These are phyloP conservation scores for Suillus clintonianus DNA, from an alignment of 768 basidiomycete species.

Conservation along the genomic window DNA sequence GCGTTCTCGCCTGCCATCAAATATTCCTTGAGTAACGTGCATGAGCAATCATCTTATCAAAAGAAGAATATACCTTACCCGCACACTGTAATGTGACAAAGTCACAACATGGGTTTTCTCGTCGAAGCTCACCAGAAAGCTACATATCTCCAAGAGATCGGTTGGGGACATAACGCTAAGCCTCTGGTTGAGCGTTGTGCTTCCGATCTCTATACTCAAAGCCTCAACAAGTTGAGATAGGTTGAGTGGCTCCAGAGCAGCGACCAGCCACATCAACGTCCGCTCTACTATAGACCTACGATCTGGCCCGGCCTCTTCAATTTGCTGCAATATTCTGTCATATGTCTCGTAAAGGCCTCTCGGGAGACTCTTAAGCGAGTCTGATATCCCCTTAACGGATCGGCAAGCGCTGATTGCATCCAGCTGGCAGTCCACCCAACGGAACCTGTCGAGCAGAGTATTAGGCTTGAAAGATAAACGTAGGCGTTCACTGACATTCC, in stretches of 20 bases:
- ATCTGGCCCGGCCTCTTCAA: slow-evolving; percentile 3
- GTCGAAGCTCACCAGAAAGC: slow-evolving; percentile 17
- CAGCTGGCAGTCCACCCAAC: slow-evolving; percentile 24
- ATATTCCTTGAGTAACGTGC: neutral
- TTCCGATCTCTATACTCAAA: slow-evolving; percentile 11
- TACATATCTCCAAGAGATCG: slow-evolving; percentile 14
- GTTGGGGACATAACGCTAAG: slow-evolving; percentile 7
- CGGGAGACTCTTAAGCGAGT: slow-evolving; percentile 16
- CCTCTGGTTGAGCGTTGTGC: slow-evolving; percentile 6
- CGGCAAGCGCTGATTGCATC: slow-evolving; percentile 14
- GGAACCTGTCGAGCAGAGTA: slow-evolving; percentile 12
- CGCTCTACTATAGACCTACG: slow-evolving; percentile 1
- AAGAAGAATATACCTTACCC: slow-evolving; percentile 7
- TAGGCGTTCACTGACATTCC: slow-evolving; percentile 16
- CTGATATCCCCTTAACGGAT: slow-evolving; percentile 9
- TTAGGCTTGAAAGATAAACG: neutral
- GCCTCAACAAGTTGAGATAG: slow-evolving; percentile 14
- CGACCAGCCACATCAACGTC: slow-evolving; percentile 19
- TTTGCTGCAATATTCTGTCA: slow-evolving; percentile 16
- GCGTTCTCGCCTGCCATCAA: neutral
- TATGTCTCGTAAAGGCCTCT: slow-evolving; percentile 23
- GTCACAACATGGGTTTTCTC: slow-evolving; percentile 10
- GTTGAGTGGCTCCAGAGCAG: slow-evolving; percentile 15
- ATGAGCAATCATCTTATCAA: neutral
- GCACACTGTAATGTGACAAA: slow-evolving; percentile 26